These are phyloP conservation scores for Thermochaetoides dissita DNA, from an alignment of 2,329 filamentous ascomycete species.

Conservation along the genomic window DNA sequence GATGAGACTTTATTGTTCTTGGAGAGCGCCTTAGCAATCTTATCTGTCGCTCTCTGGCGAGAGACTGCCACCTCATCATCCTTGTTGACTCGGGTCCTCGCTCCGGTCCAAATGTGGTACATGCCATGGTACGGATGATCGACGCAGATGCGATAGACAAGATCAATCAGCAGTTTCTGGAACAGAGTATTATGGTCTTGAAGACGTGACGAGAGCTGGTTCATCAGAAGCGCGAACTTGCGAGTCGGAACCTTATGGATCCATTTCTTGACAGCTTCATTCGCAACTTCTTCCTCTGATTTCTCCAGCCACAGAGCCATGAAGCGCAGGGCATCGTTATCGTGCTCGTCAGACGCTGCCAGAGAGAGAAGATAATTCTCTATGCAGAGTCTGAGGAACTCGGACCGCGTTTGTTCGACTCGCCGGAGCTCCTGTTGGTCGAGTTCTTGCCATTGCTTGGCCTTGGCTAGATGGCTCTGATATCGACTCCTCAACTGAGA, in stretches of 20 bases:
- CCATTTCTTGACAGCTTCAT: constrained; percentile 58
- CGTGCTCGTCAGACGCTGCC: constrained; percentile 70
- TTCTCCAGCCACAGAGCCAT: constrained; percentile 89
- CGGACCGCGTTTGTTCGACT: constrained; percentile 59
- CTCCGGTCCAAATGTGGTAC: constrained; percentile 87
- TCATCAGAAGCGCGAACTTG: constrained; percentile 89
- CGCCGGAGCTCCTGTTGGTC: constrained; percentile 78
- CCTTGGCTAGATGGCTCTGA: constrained; percentile 50
- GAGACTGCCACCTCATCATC: constrained; percentile 64
- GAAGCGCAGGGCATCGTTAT: constrained; percentile 82
- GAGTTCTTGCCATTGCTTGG: constrained; percentile 79
- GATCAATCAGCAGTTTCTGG: constrained; percentile 56
- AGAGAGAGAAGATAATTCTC: constrained; percentile 88
- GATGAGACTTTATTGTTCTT: constrained; percentile 33
- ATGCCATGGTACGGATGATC: constrained; percentile 96
- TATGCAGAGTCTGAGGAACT: constrained; percentile 75
- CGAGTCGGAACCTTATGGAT: constrained; percentile 66
- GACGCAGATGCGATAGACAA: constrained; percentile 72
- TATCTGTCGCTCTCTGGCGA: constrained; percentile 58
- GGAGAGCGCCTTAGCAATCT: constrained; percentile 48
- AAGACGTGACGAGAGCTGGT: constrained; percentile 87
- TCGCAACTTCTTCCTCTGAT: constrained; percentile 61
- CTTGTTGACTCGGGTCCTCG: constrained; percentile 51
- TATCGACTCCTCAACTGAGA: constrained; percentile 42
- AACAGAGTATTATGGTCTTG: constrained; percentile 58